A percentile compares a stretch with the other conserved stretches of the same genome.
Conservation (phyloP, 257 asterid genomes). For the Fraxinus pennsylvanica region DNA sequence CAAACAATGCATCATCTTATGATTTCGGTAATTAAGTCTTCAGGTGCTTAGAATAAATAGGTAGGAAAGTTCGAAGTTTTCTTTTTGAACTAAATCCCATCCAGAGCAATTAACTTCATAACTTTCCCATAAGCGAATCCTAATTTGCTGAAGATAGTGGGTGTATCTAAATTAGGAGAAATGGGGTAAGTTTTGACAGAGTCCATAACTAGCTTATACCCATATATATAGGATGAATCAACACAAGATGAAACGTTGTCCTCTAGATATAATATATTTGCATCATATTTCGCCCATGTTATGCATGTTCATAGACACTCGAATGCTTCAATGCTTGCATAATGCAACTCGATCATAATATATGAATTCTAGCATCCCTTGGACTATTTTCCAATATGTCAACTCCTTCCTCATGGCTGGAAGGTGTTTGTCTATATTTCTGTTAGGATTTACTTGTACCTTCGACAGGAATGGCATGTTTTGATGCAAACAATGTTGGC, state of each 20-base stretch:
- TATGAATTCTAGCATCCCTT: not conserved
- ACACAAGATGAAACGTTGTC: not conserved
- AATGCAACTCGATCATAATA: not conserved
- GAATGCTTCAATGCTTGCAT: not conserved
- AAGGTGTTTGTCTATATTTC: not conserved
- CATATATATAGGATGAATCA: not conserved
- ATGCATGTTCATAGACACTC: not conserved
- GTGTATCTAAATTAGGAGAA: not conserved
- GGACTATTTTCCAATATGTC: not conserved
- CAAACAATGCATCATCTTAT: not conserved
- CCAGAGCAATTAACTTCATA: not conserved
- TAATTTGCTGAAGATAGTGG: not conserved
- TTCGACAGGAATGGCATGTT: not conserved
- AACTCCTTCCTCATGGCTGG: not conserved
- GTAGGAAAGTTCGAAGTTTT: not conserved
- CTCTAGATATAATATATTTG: not conserved
- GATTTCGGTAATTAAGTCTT: not conserved
- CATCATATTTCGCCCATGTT: not conserved
- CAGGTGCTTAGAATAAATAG: not conserved
- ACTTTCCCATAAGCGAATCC: not conserved
- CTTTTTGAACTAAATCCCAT: not conserved
- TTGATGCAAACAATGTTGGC: not conserved
- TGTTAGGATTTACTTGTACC: not conserved
- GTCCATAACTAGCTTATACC: not conserved
- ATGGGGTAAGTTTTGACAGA: not conserved